A percentile compares a stretch with the other conserved stretches of the same genome.
phyloP scores from a whole-genome alignment of 768 basidiomycete species.

The Psilocybe cubensis region DNA sequence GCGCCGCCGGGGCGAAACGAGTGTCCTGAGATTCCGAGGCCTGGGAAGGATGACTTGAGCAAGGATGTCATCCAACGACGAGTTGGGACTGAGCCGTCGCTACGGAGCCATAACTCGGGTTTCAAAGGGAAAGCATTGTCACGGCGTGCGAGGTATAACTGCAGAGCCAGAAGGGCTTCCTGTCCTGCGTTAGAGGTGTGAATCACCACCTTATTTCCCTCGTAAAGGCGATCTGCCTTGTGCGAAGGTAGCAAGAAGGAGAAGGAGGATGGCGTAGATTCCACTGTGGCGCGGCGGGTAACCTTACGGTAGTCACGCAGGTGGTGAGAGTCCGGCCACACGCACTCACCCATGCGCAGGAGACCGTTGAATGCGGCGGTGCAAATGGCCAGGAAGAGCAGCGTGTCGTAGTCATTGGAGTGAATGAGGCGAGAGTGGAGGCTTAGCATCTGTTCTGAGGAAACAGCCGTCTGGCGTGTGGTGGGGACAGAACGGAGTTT shows the following conservation, averaged over 20 bases:
- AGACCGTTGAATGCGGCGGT: constrained; percentile 32
- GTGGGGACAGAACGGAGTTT: neutral
- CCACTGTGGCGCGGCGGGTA: neutral
- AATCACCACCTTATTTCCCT: constrained; percentile 8
- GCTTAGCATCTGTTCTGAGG: neutral
- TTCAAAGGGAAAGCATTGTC: neutral
- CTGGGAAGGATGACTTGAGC: neutral
- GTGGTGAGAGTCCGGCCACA: constrained; percentile 24
- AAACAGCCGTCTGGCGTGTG: constrained; percentile 7
- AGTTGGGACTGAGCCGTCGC: constrained; percentile 1
- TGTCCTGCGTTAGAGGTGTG: neutral
- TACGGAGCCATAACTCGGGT: constrained; percentile 3
- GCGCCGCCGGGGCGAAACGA: constrained; percentile 4
- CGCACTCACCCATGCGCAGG: constrained; percentile 35
- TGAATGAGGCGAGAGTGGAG: neutral
- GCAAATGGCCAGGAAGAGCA: constrained; percentile 20
- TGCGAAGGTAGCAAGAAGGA: constrained; percentile 34
- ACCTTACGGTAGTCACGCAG: constrained; percentile 7
- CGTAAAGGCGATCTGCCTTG: constrained; percentile 38
- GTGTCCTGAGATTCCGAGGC: neutral
- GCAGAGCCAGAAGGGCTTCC: neutral
- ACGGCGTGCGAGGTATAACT: neutral
- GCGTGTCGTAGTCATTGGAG: constrained; percentile 1
- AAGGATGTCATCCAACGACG: constrained; percentile 1
- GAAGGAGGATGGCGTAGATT: neutral